These are phyloP conservation scores for Hirsutella rhossiliensis DNA, from an alignment of 2,329 filamentous ascomycete species.

Conservation along the genomic window DNA sequence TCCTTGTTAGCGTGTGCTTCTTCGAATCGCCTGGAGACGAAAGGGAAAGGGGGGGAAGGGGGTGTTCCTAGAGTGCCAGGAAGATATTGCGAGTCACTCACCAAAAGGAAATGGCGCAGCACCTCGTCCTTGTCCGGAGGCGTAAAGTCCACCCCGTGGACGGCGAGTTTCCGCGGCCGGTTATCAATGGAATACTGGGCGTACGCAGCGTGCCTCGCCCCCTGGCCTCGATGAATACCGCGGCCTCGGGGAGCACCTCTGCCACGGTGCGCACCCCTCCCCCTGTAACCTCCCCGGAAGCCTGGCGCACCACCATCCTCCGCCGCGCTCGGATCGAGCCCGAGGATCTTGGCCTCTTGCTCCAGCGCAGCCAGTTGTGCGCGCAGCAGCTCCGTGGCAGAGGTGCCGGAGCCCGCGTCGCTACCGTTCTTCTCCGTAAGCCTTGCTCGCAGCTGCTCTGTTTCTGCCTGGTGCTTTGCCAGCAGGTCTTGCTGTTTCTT, in stretches of 20 bases:
- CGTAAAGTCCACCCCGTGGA: conserved; percentile 53
- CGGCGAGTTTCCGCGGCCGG: conserved; percentile 53
- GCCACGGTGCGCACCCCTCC: conserved; percentile 21
- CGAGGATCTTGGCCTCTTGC: conserved; percentile 57
- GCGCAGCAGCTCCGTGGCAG: conserved; percentile 52
- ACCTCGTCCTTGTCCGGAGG: conserved; percentile 52
- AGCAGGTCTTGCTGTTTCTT: conserved; percentile 49
- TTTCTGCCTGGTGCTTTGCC: conserved; percentile 53
- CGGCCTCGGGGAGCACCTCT: conserved; percentile 23
- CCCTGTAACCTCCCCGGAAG: conserved; percentile 25
- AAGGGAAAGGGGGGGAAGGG: background rate
- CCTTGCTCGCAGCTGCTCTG: conserved; percentile 50
- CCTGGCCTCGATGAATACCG: conserved; percentile 27
- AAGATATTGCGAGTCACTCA: conserved; percentile 25
- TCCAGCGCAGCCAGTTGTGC: conserved; percentile 63
- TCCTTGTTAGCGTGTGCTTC: background rate
- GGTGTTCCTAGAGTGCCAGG: background rate
- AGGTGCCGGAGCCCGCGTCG: conserved; percentile 15
- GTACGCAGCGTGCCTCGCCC: conserved; percentile 42
- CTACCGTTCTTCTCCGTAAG: conserved; percentile 21
- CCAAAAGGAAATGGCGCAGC: conserved; percentile 59
- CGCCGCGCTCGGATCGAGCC: conserved; percentile 46
- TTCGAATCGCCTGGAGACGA: background rate
- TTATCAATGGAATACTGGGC: conserved; percentile 63
- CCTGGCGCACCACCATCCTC: conserved; percentile 26